A percentile compares a stretch with the other conserved stretches of the same genome.
Evolutionary conservation across 805 yeast genomes (phyloP).

Genomic region (Spathaspora arborariae): DNA sequence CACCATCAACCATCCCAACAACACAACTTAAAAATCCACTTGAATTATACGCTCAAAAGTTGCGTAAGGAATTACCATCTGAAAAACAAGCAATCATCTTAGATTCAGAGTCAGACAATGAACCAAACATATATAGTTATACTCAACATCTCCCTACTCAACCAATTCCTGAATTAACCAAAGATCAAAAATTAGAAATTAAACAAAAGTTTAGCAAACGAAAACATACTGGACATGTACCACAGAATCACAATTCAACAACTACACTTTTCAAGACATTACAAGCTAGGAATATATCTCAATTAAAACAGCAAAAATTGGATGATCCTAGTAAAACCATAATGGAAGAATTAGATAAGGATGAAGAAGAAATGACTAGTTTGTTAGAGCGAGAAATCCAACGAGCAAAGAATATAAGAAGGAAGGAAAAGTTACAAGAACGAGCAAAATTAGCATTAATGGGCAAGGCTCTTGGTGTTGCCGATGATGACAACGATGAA

Average conservation of each 20-base stretch:
- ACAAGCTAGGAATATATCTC: slow-evolving; percentile 43
- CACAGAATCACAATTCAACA: background rate
- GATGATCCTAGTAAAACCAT: slow-evolving; percentile 24
- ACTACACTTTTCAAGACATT: slow-evolving; percentile 28
- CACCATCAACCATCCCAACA: background rate
- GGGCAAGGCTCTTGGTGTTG: slow-evolving; percentile 13
- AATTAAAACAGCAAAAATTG: slow-evolving; percentile 26
- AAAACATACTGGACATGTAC: background rate
- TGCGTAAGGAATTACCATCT: slow-evolving; percentile 20
- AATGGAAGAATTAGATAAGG: slow-evolving; percentile 36
- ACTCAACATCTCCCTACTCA: background rate
- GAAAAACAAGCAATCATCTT: slow-evolving; percentile 15
- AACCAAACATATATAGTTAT: slow-evolving; percentile 3
- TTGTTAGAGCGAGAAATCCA: slow-evolving; percentile 49
- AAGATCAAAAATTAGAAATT: slow-evolving; percentile 27
- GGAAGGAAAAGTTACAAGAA: slow-evolving; percentile 37
- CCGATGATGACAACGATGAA: slow-evolving; percentile 12
- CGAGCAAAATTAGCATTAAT: slow-evolving; percentile 32
- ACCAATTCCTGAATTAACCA: slow-evolving; percentile 26
- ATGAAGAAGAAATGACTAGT: slow-evolving; percentile 42
- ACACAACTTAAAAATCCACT: slow-evolving; percentile 24
- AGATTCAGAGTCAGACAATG: slow-evolving; percentile 26
- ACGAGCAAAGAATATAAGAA: slow-evolving; percentile 43
- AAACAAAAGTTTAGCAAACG: slow-evolving; percentile 28
- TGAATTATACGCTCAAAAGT: slow-evolving; percentile 30